phyloP scores from a whole-genome alignment of 1,139 yeast species.

The Geotrichum klebahnii region DNA sequence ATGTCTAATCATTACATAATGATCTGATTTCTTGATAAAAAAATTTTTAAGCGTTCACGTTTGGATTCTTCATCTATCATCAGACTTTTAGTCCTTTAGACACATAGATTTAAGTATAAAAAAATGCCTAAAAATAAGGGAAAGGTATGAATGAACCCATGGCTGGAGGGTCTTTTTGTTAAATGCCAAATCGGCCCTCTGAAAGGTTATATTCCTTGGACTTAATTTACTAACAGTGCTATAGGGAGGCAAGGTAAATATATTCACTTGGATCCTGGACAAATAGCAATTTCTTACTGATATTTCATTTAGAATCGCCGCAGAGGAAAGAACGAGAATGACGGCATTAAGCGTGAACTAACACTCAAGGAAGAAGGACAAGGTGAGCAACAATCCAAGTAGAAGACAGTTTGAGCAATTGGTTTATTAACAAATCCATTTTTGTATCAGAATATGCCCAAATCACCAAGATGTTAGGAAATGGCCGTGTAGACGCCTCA shows the following conservation, averaged over 20 bases:
- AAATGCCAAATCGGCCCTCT: no score
- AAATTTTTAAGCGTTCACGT: neutral
- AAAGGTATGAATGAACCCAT: conserved; percentile 37
- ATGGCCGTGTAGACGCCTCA: conserved; percentile 90
- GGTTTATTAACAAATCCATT: no score
- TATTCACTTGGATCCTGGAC: neutral
- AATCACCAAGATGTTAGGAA: conserved; percentile 96
- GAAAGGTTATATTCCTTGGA: no score
- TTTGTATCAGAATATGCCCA: conserved; percentile 85
- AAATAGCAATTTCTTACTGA: no score
- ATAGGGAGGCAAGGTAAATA: conserved; percentile 21
- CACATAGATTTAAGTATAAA: conserved; percentile 2
- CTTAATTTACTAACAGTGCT: conserved; percentile 14
- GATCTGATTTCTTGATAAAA: neutral
- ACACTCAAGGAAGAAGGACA: conserved; percentile 92
- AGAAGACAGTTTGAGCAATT: no score
- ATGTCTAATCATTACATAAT: neutral
- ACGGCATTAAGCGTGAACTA: conserved; percentile 90
- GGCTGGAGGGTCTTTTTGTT: no score
- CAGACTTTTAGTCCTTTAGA: neutral
- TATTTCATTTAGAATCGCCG: conserved; percentile 96
- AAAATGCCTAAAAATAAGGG: conserved; percentile 56
- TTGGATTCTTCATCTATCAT: no score
- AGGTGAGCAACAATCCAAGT: no score
- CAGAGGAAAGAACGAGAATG: conserved; percentile 96